Evolutionary conservation across 1,139 yeast species (phyloP).

Genomic region (Eremothecium gossypii): DNA sequence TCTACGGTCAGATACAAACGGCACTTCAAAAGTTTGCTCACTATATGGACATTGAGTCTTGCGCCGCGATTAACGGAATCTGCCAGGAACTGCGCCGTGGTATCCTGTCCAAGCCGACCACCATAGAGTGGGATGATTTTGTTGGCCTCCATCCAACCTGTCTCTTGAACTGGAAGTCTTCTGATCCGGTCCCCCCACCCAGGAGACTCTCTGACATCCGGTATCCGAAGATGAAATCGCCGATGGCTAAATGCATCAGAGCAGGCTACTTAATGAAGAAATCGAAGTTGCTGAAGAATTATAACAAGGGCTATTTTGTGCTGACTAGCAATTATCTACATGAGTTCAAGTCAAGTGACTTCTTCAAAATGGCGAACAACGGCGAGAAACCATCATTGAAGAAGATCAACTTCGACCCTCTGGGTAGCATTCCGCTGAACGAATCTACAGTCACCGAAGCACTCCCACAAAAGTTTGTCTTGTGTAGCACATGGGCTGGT

Average conservation of each 20-base stretch:
- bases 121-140: conserved; percentile 68
- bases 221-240: conserved; percentile 45
- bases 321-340: conserved; percentile 62
- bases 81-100: conserved; percentile 58
- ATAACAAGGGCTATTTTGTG: conserved; percentile 61
- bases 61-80: conserved; percentile 46
- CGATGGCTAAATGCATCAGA: conserved; percentile 42
- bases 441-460: conserved; percentile 33
- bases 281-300: conserved; percentile 55
- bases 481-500: conserved; percentile 21
- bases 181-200: conserved; percentile 37
- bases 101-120: conserved; percentile 50
- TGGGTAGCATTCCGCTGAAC: conserved; percentile 35
- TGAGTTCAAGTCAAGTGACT: conserved; percentile 58
- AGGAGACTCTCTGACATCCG: conserved; percentile 42
- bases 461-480: conserved; percentile 27
- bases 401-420: conserved; percentile 27
- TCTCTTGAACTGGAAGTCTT: conserved; percentile 36
- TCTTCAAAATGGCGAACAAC: conserved; percentile 40
- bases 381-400: conserved; percentile 16
- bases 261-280: conserved; percentile 49
- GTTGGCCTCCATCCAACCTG: conserved; percentile 44
- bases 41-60: conserved; percentile 49
- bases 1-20: conserved; percentile 56
- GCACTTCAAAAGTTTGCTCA: conserved; percentile 47